Conservation (phyloP, 176 grass and related monocot species). For the Oryza glumipatula region DNA sequence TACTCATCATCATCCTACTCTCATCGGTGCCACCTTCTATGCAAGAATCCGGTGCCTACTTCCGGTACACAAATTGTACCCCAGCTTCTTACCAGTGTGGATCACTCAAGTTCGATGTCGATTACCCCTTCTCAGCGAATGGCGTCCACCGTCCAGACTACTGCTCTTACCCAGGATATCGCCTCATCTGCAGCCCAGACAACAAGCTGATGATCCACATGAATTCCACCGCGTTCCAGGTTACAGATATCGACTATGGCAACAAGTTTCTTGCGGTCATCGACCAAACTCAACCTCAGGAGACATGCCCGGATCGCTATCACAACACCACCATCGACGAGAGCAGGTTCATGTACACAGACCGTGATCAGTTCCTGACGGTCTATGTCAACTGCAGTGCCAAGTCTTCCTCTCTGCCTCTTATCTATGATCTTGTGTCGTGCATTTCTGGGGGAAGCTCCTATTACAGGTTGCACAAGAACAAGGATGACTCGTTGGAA, state of each 20-base stretch:
- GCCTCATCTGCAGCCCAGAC: conserved; percentile 10
- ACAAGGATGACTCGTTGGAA: neutral
- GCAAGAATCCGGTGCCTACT: neutral
- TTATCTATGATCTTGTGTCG: conserved; percentile 5
- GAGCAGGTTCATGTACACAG: conserved; percentile 24
- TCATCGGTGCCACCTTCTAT: neutral
- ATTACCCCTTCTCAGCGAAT: conserved; percentile 31
- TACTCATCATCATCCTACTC: neutral
- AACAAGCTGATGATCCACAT: neutral
- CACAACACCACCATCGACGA: conserved; percentile 42
- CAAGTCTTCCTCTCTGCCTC: neutral
- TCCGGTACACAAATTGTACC: conserved; percentile 34
- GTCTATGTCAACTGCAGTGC: conserved; percentile 39
- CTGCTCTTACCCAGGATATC: conserved; percentile 36
- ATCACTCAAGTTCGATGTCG: neutral
- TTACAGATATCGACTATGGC: conserved; percentile 12
- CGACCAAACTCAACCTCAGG: conserved; percentile 8
- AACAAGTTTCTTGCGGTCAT: conserved; percentile 31
- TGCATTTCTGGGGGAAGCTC: conserved; percentile 14
- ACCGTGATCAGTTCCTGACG: conserved; percentile 30
- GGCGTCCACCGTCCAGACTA: conserved; percentile 34
- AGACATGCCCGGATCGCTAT: neutral
- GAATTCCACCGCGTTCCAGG: neutral
- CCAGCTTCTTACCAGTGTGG: conserved; percentile 24
- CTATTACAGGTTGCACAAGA: conserved; percentile 30